A percentile compares a stretch with the other conserved stretches of the same genome.
Evolutionary conservation across 495 filamentous ascomycete genomes (phyloP).

Genomic region (Immersiella caudata): DNA sequence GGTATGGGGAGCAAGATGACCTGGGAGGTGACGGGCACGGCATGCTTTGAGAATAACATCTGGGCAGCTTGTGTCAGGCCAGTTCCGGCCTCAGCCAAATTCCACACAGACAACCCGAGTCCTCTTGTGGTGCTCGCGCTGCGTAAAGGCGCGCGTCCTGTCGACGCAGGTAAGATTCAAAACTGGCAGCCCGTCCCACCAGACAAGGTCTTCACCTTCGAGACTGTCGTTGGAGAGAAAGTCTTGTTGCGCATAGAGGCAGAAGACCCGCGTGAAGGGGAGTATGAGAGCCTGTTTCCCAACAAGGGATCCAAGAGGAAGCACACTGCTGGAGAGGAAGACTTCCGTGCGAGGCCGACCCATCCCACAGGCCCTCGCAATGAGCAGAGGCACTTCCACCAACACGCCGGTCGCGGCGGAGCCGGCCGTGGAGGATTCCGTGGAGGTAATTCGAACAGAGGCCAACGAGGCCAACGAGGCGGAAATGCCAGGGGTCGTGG

Average conservation of each 20-base stretch:
- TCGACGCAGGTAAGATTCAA: constrained; percentile 79
- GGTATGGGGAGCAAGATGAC: constrained; percentile 78
- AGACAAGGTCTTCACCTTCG: constrained; percentile 68
- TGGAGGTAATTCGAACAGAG: constrained; percentile 32
- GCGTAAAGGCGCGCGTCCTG: constrained; percentile 69
- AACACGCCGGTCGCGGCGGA: constrained; percentile 27
- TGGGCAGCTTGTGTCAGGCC: constrained; percentile 85
- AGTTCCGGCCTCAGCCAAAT: constrained; percentile 61
- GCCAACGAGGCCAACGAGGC: constrained; percentile 37
- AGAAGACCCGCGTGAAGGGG: constrained; percentile 59
- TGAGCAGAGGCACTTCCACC: constrained; percentile 32
- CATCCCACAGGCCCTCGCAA: constrained; percentile 32
- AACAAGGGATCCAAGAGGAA: constrained; percentile 61
- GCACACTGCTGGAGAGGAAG: constrained; percentile 56
- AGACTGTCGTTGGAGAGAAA: constrained; percentile 85
- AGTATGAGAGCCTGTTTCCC: constrained; percentile 59
- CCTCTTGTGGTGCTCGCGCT: constrained; percentile 79
- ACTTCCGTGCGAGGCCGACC: constrained; percentile 32
- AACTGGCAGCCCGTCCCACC: constrained; percentile 79
- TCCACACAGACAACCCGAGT: constrained; percentile 72
- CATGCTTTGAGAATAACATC: constrained; percentile 72
- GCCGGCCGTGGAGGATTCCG: constrained; percentile 24
- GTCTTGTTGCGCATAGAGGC: constrained; percentile 76
- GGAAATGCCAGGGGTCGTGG: constrained; percentile 28
- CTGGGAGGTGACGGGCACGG: constrained; percentile 81